A percentile compares a stretch with the other conserved stretches of the same genome.
These are phyloP conservation scores for Coemansia sp. DNA, from an alignment of 192 early-diverging fungal genomes.

Conservation along the genomic window DNA sequence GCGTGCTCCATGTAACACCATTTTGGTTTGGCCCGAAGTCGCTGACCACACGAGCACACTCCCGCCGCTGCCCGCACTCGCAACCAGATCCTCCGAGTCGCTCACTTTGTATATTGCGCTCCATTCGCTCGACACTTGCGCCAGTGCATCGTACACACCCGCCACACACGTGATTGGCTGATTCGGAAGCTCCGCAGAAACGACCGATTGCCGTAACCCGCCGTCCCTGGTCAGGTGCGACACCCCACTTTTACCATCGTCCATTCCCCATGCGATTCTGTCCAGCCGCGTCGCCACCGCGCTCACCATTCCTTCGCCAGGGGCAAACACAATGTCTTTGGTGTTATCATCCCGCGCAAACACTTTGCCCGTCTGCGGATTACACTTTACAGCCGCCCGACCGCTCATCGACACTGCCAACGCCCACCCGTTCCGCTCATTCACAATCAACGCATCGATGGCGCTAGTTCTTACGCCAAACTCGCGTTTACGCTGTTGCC, in stretches of 20 bases:
- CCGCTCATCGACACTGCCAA: conserved; percentile 19
- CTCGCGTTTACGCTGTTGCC: conserved; percentile 10
- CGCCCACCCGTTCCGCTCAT: conserved; percentile 31
- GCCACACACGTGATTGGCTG: conserved; percentile 18
- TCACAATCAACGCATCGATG: conserved; percentile 25
- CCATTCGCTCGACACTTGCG: conserved; percentile 24
- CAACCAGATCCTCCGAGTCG: conserved; percentile 6
- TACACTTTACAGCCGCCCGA: conserved; percentile 4
- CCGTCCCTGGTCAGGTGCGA: conserved; percentile 24
- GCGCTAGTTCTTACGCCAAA: conserved; percentile 16
- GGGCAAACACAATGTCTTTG: conserved; percentile 17
- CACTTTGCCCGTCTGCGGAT: conserved; percentile 18
- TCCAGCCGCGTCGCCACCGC: conserved; percentile 24
- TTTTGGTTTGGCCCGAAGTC: conserved; percentile 1
- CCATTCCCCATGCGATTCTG: conserved; percentile 26
- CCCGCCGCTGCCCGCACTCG: conserved; percentile 20
- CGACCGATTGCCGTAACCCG: background rate
- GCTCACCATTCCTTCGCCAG: background rate
- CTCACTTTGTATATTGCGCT: background rate
- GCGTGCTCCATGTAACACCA: background rate
- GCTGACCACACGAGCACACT: conserved; percentile 33
- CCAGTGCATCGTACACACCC: conserved; percentile 20
- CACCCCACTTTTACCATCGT: conserved; percentile 12
- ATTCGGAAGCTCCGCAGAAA: background rate
- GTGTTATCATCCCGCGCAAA: conserved; percentile 26